These are phyloP conservation scores for Gracilaria domingensis DNA, from an alignment of 23 red algal species.

Conservation along the genomic window DNA sequence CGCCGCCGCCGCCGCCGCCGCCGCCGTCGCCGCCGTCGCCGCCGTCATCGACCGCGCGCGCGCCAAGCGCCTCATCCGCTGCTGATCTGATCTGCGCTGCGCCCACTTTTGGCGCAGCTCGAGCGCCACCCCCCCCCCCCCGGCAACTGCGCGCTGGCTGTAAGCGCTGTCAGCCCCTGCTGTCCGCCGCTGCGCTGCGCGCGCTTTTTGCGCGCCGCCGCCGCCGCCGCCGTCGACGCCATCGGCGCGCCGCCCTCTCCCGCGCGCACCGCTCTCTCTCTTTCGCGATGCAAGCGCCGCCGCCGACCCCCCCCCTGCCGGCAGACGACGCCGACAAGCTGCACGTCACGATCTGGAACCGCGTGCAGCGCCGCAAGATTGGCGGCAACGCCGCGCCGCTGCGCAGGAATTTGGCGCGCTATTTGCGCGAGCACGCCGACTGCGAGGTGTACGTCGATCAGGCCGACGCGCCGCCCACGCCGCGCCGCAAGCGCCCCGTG, in stretches of 20 bases:
- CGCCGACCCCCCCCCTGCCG: background rate
- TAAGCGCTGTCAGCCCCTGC: no score
- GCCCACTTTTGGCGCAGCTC: no score
- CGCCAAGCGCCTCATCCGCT: background rate
- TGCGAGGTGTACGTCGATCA: slow-evolving; percentile 92
- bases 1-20: slow-evolving; percentile 15
- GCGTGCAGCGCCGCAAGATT: slow-evolving; percentile 82
- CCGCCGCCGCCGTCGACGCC: no score
- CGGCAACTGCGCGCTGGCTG: no score
- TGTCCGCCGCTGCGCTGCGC: no score
- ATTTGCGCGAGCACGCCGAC: slow-evolving; percentile 81
- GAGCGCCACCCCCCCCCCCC: no score
- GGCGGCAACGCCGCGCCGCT: slow-evolving; percentile 95
- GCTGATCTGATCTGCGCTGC: no score
- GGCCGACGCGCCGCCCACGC: slow-evolving; percentile 81
- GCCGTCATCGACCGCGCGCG: slow-evolving; percentile 46
- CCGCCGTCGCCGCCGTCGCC: slow-evolving; percentile 14
- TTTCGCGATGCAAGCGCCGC: background rate
- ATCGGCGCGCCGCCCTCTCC: no score
- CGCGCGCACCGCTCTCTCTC: background rate
- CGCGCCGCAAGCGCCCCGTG: slow-evolving; percentile 70
- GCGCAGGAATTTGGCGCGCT: slow-evolving; percentile 81
- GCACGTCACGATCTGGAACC: slow-evolving; percentile 97
- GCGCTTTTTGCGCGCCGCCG: no score
- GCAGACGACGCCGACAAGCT: background rate